Evolutionary conservation across 2,329 filamentous ascomycete genomes (phyloP), one percentile per base, ranked within the genome.

Genomic region (Aspergillus sp.): DNA sequence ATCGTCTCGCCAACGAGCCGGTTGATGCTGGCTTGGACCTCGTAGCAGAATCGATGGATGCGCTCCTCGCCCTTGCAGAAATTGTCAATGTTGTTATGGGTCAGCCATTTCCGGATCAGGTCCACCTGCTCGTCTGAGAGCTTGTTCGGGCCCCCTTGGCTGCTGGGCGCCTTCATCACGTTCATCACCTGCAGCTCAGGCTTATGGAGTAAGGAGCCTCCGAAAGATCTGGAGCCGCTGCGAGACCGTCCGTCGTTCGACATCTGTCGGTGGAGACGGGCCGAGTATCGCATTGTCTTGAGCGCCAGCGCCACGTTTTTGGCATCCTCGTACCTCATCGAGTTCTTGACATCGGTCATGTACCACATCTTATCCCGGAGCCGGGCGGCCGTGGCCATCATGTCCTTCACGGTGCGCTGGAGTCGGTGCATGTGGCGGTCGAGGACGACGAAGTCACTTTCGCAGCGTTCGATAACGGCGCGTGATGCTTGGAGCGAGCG

Each of bases 321-420:
- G 36, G 90, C 91, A 61, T 95, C 88, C 55, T 94, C 89, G 64
- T 97, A 97, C 9, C 86, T 85, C 45, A 86, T 88, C 3, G 94
- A 97, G 63, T 93, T 92, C 57, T 90, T 88, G 23, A 97, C 92
- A 69, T 97, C 91, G 1, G 89, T 93, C 55, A 94, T 89, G 69
- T 96, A 99, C 94, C 94, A 99, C 89, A 97, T 96, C 78, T 97
- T 97, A 69, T 96, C 89, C 40, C 94, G 85, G 36, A 97, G 79
- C 19, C 88, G 86, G 52, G 86, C 84, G 34, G 94, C 79, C 4
- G 84, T 84, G 53, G 80, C 79, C 80, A 90, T 88, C 83, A 91
- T 89, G 4, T 84, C 80, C 38, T 91, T 87, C 32, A 92, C 86
- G 11, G 85, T 81, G 2, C 80, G 81, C 62, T 93, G 89, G 45